Evolutionary conservation across 208 protist species (phyloP).

Genomic region (Trypanosoma avium): DNA sequence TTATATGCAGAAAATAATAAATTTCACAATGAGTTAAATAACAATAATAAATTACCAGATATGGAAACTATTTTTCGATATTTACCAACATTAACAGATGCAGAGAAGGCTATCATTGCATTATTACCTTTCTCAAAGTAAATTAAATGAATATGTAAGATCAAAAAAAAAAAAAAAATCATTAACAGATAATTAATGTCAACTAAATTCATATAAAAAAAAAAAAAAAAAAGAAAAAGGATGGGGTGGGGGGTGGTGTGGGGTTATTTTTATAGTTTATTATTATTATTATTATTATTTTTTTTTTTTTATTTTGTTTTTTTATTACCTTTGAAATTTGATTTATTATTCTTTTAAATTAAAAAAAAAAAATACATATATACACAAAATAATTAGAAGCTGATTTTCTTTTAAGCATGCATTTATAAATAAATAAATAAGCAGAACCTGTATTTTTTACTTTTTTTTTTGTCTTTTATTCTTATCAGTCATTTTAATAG

Average conservation of each 20-base stretch:
- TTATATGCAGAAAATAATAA: neutral
- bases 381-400: too few relatives aligned
- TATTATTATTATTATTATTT: conserved; percentile 5
- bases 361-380: neutral
- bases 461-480: neutral
- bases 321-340: neutral
- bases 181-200: neutral
- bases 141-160: too few relatives aligned
- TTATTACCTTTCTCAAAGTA: neutral
- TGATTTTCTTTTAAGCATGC: neutral
- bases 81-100: neutral
- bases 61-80: neutral
- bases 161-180: neutral
- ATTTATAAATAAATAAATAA: conserved; percentile 1
- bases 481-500: neutral
- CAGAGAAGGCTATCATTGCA: conserved; percentile 10
- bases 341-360: conserved; percentile 5
- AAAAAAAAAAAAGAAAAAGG: neutral
- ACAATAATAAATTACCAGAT: neutral
- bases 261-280: conserved; percentile 25
- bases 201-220: neutral
- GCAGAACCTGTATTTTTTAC: neutral
- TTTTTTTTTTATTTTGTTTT: conserved; percentile 12
- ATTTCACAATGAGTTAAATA: too few relatives aligned
- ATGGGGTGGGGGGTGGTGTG: neutral